A percentile compares a stretch with the other conserved stretches of the same genome.
Conservation (phyloP, 345 rosid genomes). For the Salix caprea region DNA sequence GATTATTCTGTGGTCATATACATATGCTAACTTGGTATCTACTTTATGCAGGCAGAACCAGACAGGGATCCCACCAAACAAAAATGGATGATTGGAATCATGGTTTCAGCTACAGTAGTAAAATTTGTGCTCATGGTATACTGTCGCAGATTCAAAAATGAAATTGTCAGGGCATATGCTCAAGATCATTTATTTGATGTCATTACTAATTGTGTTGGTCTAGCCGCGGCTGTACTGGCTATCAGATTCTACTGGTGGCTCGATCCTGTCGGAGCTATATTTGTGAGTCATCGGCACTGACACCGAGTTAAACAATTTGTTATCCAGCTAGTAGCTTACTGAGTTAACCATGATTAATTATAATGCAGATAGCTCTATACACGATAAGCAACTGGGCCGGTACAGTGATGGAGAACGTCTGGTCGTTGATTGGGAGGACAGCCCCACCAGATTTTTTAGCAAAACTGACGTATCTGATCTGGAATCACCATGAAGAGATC, state of each 20-base stretch:
- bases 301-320: too few relatives aligned
- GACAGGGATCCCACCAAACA: slow-evolving; percentile 42
- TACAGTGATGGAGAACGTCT: slow-evolving; percentile 50
- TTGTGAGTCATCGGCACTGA: slow-evolving; percentile 24
- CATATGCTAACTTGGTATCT: not conserved
- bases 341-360: too few relatives aligned
- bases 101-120: slow-evolving; percentile 42
- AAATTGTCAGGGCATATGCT: slow-evolving; percentile 45
- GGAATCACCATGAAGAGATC: slow-evolving; percentile 49
- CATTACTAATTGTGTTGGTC: slow-evolving; percentile 48
- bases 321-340: too few relatives aligned
- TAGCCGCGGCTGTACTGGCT: slow-evolving; percentile 43
- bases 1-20: too few relatives aligned
- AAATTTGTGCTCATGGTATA: slow-evolving; percentile 38
- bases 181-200: slow-evolving; percentile 59
- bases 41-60: slow-evolving; percentile 36
- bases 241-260: slow-evolving; percentile 56
- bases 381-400: slow-evolving; percentile 44
- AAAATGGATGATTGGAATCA: slow-evolving; percentile 58
- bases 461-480: slow-evolving; percentile 43
- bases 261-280: slow-evolving; percentile 49
- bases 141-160: slow-evolving; percentile 41
- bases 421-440: slow-evolving; percentile 43
- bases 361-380: slow-evolving; percentile 46
- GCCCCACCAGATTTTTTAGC: slow-evolving; percentile 47